Evolutionary conservation across 1,284 basidiomycete genomes (phyloP).

Genomic region (Pseudozyma thailandica): DNA sequence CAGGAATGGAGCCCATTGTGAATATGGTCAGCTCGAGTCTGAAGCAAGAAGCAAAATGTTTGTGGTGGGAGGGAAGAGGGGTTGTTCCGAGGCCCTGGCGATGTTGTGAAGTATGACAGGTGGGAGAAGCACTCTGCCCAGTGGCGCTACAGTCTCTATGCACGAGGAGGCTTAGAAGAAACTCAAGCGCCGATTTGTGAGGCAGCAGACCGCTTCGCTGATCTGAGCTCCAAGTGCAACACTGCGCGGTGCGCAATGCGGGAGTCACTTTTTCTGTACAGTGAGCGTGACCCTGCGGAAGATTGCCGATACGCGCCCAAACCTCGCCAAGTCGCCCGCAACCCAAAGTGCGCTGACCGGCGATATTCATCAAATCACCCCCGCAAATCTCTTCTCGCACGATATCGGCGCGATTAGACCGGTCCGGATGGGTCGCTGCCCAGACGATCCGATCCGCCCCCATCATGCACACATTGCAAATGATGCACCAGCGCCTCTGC

Average conservation of each 20-base stretch:
- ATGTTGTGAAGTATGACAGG: not conserved
- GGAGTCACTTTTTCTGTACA: conserved; percentile 8
- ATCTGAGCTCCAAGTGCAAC: not conserved
- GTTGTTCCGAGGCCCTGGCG: not conserved
- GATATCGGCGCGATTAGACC: not conserved
- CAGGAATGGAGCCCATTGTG: conserved; percentile 37
- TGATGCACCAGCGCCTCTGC: not conserved
- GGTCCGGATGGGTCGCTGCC: not conserved
- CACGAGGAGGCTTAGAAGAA: not conserved
- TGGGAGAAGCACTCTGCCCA: too few relatives aligned
- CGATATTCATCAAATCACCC: not conserved
- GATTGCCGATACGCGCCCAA: conserved; percentile 35
- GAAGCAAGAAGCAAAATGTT: not conserved
- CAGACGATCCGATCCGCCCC: conserved; percentile 2
- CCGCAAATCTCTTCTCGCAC: conserved; percentile 2
- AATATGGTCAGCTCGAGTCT: conserved; percentile 16
- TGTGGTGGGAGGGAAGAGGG: not conserved
- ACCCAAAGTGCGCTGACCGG: conserved; percentile 1
- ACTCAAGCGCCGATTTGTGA: not conserved
- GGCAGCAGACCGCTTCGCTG: not conserved
- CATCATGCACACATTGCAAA: not conserved
- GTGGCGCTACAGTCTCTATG: too few relatives aligned
- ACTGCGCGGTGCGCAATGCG: not conserved
- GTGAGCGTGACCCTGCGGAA: conserved; percentile 37
- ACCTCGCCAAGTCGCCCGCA: conserved; percentile 3